A percentile compares a stretch with the other conserved stretches of the same genome.
Evolutionary conservation across 2,329 filamentous ascomycete species (phyloP).

Genomic region (Lecanosticta acicola): DNA sequence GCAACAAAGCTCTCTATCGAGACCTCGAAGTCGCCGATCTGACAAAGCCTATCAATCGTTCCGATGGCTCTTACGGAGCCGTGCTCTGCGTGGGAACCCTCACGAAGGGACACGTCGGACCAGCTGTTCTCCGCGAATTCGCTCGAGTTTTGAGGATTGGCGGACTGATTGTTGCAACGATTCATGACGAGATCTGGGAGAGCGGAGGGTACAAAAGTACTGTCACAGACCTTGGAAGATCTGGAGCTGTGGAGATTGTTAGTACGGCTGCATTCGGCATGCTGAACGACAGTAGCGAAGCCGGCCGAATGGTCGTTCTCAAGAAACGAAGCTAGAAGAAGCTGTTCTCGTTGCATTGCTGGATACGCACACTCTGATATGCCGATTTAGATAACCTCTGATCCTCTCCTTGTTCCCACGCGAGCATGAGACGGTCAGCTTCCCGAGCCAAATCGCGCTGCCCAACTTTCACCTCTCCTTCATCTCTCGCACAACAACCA

Average conservation of each 20-base stretch:
- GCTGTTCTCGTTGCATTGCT: too few relatives aligned
- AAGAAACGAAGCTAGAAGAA: too few relatives aligned
- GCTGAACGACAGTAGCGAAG: slow-evolving; percentile 8
- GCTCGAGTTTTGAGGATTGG: slow-evolving; percentile 10
- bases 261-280: slow-evolving; percentile 12
- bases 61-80: slow-evolving; percentile 13
- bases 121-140: slow-evolving; percentile 10
- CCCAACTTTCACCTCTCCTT: too few relatives aligned
- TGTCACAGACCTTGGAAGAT: slow-evolving; percentile 6
- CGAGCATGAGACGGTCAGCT: too few relatives aligned
- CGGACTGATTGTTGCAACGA: slow-evolving; percentile 14
- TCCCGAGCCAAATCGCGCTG: too few relatives aligned
- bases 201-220: slow-evolving; percentile 11
- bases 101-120: slow-evolving; percentile 18
- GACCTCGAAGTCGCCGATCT: slow-evolving; percentile 13
- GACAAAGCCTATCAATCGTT: slow-evolving; percentile 8
- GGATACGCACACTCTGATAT: too few relatives aligned
- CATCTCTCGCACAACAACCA: too few relatives aligned
- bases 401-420: too few relatives aligned
- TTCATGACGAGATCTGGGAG: slow-evolving; percentile 18
- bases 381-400: too few relatives aligned
- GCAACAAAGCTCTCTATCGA: slow-evolving; percentile 9
- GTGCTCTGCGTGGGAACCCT: slow-evolving; percentile 17
- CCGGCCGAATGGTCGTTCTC: slow-evolving; percentile 16
- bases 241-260: slow-evolving; percentile 10